phyloP scores from a whole-genome alignment of 768 basidiomycete genomes.

The Mycena maculata region DNA sequence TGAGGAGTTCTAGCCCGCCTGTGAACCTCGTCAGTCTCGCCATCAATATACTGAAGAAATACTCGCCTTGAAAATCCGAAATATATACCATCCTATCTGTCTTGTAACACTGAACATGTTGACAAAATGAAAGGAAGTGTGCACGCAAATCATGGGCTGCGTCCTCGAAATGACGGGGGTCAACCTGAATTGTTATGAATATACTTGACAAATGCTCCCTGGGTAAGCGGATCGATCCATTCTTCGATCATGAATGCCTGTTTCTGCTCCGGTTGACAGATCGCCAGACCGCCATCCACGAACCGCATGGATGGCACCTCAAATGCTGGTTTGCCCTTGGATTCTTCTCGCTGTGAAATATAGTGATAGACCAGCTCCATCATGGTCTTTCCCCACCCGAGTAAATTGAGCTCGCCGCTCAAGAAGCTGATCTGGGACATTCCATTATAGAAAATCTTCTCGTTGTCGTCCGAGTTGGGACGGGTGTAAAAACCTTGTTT shows the following conservation, averaged over 20 bases:
- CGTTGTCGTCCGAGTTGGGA: neutral
- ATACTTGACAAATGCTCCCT: conserved; percentile 4
- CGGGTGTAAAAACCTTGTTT: conserved; percentile 3
- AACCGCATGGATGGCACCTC: neutral
- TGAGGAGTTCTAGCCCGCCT: neutral
- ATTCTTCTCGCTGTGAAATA: neutral
- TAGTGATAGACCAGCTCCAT: neutral
- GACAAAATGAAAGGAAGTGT: conserved; percentile 34
- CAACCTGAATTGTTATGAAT: conserved; percentile 2
- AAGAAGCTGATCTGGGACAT: conserved; percentile 1
- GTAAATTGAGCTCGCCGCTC: conserved; percentile 1
- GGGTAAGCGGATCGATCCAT: neutral
- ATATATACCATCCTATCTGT: conserved; percentile 32
- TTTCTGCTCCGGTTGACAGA: neutral
- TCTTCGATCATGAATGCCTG: neutral
- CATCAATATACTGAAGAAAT: neutral
- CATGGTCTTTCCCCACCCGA: conserved; percentile 5
- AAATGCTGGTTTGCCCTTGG: neutral
- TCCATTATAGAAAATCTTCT: neutral
- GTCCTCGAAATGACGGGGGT: neutral
- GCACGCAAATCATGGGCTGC: neutral
- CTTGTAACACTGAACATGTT: conserved; percentile 35
- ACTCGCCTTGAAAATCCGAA: conserved; percentile 36
- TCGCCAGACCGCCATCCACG: neutral
- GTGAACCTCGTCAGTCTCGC: neutral